Base-by-base conservation (phyloP, 148 eudicot genomes). In the Drosera capensis region DNA sequence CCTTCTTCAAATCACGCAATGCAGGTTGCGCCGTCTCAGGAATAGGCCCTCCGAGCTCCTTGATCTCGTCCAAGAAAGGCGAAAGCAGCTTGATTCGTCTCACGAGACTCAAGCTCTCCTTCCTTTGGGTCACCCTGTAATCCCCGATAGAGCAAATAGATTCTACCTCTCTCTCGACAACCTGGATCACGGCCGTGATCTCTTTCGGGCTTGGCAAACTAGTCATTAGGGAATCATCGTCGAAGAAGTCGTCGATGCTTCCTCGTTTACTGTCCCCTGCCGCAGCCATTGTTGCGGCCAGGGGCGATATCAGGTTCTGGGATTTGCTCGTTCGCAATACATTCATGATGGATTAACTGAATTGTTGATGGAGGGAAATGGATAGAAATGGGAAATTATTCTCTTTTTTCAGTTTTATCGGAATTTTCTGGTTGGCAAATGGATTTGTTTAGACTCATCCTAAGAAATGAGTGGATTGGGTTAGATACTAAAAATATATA, bases 11-110 rank as follows among this genome's bases (percentile, higher is more conserved):
- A 52, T 60, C 75, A 52, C 37, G 15, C 34, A 86, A 60, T 36
- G 60, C 54, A 7, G 40, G 26, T 29, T 58, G 49, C 9, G 60
- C 69, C 0, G 56, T 20, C 28, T 70, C 50, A 0, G 72, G 55
- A 20, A 80, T 50, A 1, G 62, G 41, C 0, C 17, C 20, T 5
- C 71, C 51, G 14, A 56, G 45, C 24, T 82, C 77, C 45, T 73
- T 71, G 25, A 78, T 73, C 56, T 82, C 93, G 17, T 81, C 87
- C 41, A 86, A 46, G 17, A 86, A 45, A 3, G 83, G 81, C 43
- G 57, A 45, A 26, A 82, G 54, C 3, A 81, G 58, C 63, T 69
- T 75, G 31, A 86, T 19, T 37, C 93, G 49, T 51, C 84, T 39
- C 1, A 68, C 75, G 12, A 86, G 77, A 29, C 46, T 50, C 8